These are phyloP conservation scores for Umbelopsis sp. DNA, from an alignment of 371 early-diverging fungal species.

Conservation along the genomic window DNA sequence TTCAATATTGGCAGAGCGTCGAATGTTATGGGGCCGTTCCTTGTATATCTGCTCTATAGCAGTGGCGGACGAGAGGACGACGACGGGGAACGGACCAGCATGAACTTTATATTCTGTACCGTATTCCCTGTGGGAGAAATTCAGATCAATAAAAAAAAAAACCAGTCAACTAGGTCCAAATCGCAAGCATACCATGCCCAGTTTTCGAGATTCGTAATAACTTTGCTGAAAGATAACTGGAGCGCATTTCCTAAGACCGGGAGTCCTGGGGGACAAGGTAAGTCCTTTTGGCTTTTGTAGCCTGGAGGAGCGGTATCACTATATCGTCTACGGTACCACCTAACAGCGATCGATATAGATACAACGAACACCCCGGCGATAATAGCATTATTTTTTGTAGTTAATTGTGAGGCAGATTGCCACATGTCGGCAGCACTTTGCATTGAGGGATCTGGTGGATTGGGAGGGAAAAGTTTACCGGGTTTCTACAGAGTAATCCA, in stretches of 20 bases:
- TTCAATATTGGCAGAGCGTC: background rate
- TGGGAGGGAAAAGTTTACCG: background rate
- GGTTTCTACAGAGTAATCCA: too few species aligned
- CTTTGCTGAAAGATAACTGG: background rate
- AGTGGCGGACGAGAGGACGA: background rate
- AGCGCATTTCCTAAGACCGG: background rate
- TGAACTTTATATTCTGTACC: background rate
- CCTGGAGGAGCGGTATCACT: background rate
- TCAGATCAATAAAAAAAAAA: background rate
- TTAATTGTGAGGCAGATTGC: background rate
- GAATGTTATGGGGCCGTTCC: conserved; percentile 2
- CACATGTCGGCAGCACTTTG: background rate
- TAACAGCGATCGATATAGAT: background rate
- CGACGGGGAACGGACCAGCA: background rate
- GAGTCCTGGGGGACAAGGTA: background rate
- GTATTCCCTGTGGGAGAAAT: background rate
- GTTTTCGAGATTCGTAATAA: background rate
- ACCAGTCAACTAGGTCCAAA: background rate
- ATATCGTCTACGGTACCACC: background rate
- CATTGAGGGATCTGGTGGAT: background rate
- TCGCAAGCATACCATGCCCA: background rate
- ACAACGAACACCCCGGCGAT: background rate
- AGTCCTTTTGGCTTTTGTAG: background rate
- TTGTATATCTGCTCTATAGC: conserved; percentile 15
- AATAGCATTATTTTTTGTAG: background rate